Conservation (phyloP, 306 rosid genomes). For the Inga leiocalycina region DNA sequence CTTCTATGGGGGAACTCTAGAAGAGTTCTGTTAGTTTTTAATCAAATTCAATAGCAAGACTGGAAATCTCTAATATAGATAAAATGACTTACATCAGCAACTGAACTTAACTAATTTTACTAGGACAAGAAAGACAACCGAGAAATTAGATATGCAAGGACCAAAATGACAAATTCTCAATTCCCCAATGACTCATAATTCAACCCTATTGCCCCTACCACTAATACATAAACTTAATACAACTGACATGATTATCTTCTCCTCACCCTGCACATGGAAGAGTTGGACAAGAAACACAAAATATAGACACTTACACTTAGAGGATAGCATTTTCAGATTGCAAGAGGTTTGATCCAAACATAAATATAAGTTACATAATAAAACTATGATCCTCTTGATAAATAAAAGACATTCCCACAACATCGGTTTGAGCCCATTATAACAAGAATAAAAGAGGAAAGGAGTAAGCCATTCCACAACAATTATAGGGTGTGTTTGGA, state of each 20-base stretch:
- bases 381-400: constrained; percentile 21
- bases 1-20: not conserved
- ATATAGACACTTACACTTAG: constrained; percentile 21
- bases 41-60: not conserved
- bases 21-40: not conserved
- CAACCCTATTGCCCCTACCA: not conserved
- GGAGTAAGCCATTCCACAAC: constrained; percentile 16
- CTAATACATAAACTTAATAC: not conserved
- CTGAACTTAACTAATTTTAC: not conserved
- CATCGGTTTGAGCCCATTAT: constrained; percentile 6
- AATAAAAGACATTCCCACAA: constrained; percentile 21
- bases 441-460: not conserved
- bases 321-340: constrained; percentile 16
- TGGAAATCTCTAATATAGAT: not conserved
- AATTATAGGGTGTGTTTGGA: no score
- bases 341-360: not conserved
- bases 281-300: not conserved
- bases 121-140: not conserved
- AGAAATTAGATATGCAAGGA: not conserved
- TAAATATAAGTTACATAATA: constrained; percentile 18
- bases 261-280: not conserved
- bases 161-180: not conserved
- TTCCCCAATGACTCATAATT: not conserved
- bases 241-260: not conserved
- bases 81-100: not conserved